Evolutionary conservation across 495 filamentous ascomycete species (phyloP).

Genomic region (Aspergillus ellipticus): DNA sequence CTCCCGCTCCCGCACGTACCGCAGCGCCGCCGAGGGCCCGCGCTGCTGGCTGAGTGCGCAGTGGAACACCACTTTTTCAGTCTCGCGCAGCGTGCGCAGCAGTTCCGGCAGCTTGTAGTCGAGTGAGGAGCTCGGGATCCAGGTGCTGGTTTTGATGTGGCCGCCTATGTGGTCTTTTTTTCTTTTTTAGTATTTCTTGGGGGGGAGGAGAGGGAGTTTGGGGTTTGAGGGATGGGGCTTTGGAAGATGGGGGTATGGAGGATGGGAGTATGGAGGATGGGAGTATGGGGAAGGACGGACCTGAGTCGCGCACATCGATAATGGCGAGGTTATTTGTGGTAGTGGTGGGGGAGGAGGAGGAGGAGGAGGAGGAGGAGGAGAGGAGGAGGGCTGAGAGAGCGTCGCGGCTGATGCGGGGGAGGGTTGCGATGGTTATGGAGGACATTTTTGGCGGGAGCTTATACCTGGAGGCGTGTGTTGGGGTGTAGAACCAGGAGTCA

Average conservation of each 20-base stretch:
- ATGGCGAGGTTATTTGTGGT: conserved; percentile 55
- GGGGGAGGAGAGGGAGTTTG: too few relatives aligned
- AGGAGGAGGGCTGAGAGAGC: conserved; percentile 53
- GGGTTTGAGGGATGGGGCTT: background rate
- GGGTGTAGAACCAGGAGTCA: too few relatives aligned
- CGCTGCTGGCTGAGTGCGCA: conserved; percentile 92
- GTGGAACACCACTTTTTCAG: conserved; percentile 87
- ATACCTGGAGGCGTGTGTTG: background rate
- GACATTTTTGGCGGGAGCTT: conserved; percentile 43
- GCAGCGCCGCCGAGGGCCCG: conserved; percentile 43
- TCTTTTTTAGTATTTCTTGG: too few relatives aligned
- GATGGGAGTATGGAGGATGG: background rate
- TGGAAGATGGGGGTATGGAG: background rate
- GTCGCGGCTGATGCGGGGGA: conserved; percentile 62
- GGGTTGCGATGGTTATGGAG: conserved; percentile 51
- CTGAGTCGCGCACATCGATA: conserved; percentile 85
- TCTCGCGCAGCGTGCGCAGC: conserved; percentile 70
- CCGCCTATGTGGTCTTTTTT: conserved; percentile 95
- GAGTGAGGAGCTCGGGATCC: conserved; percentile 69
- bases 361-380: conserved; percentile 21
- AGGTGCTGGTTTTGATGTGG: conserved; percentile 70
- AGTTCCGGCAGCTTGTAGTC: conserved; percentile 78
- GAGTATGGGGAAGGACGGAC: conserved; percentile 36
- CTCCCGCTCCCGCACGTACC: conserved; percentile 42
- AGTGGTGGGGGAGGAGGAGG: conserved; percentile 17